Evolutionary conservation across 169 alveolate species (phyloP), one percentile per base, ranked within the genome.

Genomic region (Plasmodium inui): DNA sequence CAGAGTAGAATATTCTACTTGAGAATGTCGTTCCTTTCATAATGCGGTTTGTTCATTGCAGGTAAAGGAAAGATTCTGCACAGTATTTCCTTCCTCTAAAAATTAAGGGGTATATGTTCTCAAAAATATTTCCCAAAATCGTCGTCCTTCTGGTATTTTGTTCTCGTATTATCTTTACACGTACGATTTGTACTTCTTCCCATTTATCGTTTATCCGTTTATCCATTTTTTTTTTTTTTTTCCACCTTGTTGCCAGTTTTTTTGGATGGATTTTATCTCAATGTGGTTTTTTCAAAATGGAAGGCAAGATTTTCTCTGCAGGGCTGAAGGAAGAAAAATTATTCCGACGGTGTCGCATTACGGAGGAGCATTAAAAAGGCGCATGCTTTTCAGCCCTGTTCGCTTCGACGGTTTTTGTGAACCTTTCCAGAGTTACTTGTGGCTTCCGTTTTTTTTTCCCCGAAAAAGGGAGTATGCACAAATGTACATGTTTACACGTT

Each of bases 21-120:
- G 61, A 50, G 61, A 50, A 50, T 50, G 61, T 67, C 74, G 34
- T 57, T 57, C 76, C 76, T 67, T 67, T 28, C 76, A 67, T 67
- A 67, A 67, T 67, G 76, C 37, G 17, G 37, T 67, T 67, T 67
- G 76, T 67, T 67, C 76, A 67, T 26, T 67, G 76, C 30, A 3
- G 37, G 37, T 19, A 8, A 5, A 10, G 76, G 76, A 22, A 19
- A n/a, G 76, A 67, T 67, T 22, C 37, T 41, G 17, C 76, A 67
- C 19, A 9, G 32, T 19, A 22, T 22, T 67, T 26, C 22, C 14
- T 67, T 67, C 76, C 76, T 5, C 7, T 22, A 67, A 67, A 26
- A 26, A 26, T 67, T 67, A 10, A 67, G 76, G 30, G 37, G 14
- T 28, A 19, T 4, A 26, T 67, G n/a, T 28, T 67, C 37, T 19